phyloP scores from a whole-genome alignment of 225 moss, liverwort and hornwort genomes.

The Anthoceros angustus region DNA sequence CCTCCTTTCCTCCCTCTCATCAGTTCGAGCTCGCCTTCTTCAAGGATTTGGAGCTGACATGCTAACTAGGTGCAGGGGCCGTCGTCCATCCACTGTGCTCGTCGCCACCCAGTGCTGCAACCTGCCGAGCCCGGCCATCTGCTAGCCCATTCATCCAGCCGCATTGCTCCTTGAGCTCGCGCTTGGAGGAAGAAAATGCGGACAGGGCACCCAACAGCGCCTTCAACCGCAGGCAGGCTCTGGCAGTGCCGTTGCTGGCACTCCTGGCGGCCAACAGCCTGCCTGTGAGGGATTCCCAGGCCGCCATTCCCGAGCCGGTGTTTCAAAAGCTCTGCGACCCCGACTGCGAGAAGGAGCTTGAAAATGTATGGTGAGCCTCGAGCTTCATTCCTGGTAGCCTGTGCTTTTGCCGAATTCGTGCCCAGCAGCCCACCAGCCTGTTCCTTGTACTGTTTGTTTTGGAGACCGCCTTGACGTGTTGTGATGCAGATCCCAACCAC shows the following conservation, averaged over 20 bases:
- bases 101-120: too few relatives aligned
- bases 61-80: too few relatives aligned
- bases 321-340: constrained; percentile 49
- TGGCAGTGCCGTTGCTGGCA: background rate
- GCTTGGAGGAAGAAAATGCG: too few relatives aligned
- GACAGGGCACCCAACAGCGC: too few relatives aligned
- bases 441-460: background rate
- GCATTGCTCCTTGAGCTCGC: too few relatives aligned
- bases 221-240: background rate
- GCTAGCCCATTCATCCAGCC: too few relatives aligned
- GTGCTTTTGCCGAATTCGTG: background rate
- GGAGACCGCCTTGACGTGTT: background rate
- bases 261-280: background rate
- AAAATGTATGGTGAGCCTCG: constrained; percentile 41
- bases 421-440: background rate
- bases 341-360: constrained; percentile 69
- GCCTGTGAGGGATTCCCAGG: constrained; percentile 11
- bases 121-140: too few relatives aligned
- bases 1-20: too few relatives aligned
- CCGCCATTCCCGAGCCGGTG: constrained; percentile 51
- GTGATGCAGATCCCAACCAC: constrained; percentile 47
- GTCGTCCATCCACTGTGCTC: too few relatives aligned
- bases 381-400: background rate
- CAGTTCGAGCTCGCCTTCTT: too few relatives aligned
- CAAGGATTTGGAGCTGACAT: too few relatives aligned